Percentiles rank a stretch among this genome's conserved stretches.
Conservation (phyloP, 2,329 filamentous ascomycete species). For the Ophiostoma ulmi region DNA sequence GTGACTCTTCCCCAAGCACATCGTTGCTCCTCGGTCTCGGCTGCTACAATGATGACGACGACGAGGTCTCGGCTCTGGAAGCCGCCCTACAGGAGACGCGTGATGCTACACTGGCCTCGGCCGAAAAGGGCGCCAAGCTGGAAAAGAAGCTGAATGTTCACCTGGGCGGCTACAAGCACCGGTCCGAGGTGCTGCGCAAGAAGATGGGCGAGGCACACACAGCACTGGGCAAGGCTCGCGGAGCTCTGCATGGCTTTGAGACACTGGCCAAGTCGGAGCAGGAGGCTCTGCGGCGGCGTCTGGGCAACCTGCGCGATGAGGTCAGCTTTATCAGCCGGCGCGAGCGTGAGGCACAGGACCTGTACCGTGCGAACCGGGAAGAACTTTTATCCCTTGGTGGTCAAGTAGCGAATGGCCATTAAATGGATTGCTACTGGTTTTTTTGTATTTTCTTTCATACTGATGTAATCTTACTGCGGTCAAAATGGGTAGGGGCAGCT, state of each 20-base stretch:
- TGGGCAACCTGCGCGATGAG: slow-evolving; percentile 75
- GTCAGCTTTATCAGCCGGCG: slow-evolving; percentile 72
- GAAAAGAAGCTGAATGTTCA: slow-evolving; percentile 90
- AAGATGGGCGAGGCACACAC: slow-evolving; percentile 74
- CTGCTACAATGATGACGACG: slow-evolving; percentile 70
- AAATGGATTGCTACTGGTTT: neutral
- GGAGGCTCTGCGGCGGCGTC: slow-evolving; percentile 63
- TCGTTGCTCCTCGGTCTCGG: slow-evolving; percentile 70
- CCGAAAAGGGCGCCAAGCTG: slow-evolving; percentile 76
- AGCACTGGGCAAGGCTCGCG: slow-evolving; percentile 66
- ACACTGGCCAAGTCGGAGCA: slow-evolving; percentile 76
- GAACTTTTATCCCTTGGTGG: slow-evolving; percentile 62
- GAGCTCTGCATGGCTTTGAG: slow-evolving; percentile 68
- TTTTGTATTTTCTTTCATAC: neutral
- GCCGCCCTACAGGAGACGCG: slow-evolving; percentile 57
- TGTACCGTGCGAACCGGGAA: slow-evolving; percentile 69
- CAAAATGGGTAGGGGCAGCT: slow-evolving; percentile 2
- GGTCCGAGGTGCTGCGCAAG: slow-evolving; percentile 70
- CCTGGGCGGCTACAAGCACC: slow-evolving; percentile 84
- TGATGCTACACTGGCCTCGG: slow-evolving; percentile 65
- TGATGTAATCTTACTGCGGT: neutral
- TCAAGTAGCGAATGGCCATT: slow-evolving; percentile 6
- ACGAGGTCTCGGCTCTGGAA: slow-evolving; percentile 38
- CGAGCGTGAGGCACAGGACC: slow-evolving; percentile 85
- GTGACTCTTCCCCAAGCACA: slow-evolving; percentile 23